A percentile compares a stretch with the other conserved stretches of the same genome.
phyloP scores from a whole-genome alignment of 2,329 filamentous ascomycete species.

The Arthrobotrys entomopaga region DNA sequence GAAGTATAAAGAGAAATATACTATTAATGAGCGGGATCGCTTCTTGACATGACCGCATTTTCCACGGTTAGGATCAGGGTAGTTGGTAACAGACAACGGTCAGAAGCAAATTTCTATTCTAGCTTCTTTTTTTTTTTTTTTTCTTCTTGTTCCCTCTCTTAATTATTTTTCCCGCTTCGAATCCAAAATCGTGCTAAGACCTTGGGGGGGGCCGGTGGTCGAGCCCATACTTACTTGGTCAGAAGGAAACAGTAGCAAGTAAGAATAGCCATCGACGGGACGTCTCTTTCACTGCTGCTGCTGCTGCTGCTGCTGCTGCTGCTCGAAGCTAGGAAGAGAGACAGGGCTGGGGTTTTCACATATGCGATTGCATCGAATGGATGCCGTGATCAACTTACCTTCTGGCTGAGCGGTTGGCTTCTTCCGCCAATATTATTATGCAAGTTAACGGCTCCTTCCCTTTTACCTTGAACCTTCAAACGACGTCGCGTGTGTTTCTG shows the following conservation, averaged over 20 bases:
- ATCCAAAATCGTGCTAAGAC: constrained; percentile 45
- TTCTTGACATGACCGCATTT: constrained; percentile 21
- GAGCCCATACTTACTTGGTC: constrained; percentile 50
- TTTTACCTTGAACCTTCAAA: constrained; percentile 34
- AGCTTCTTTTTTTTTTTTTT: constrained; percentile 27
- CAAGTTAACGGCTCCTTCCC: constrained; percentile 36
- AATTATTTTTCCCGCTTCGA: too few relatives aligned
- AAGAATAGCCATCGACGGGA: constrained; percentile 12
- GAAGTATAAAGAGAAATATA: constrained; percentile 42
- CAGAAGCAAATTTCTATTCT: constrained; percentile 30
- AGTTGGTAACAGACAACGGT: constrained; percentile 48
- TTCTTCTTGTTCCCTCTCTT: constrained; percentile 31
- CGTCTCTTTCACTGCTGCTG: constrained; percentile 26
- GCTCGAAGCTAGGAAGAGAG: constrained; percentile 41
- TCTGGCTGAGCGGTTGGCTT: constrained; percentile 48
- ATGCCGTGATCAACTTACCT: constrained; percentile 33
- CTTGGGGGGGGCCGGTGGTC: constrained; percentile 20
- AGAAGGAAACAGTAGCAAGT: background rate
- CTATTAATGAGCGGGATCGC: constrained; percentile 44
- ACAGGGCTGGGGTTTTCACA: constrained; percentile 30
- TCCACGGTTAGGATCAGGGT: constrained; percentile 46
- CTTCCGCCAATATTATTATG: constrained; percentile 27
- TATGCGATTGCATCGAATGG: constrained; percentile 50
- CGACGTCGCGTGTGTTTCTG: constrained; percentile 45
- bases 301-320: too few relatives aligned